Percentiles rank a stretch among this genome's conserved stretches.
Conservation (phyloP, 2,329 filamentous ascomycete species). For the Cladosporium oxysporum region DNA sequence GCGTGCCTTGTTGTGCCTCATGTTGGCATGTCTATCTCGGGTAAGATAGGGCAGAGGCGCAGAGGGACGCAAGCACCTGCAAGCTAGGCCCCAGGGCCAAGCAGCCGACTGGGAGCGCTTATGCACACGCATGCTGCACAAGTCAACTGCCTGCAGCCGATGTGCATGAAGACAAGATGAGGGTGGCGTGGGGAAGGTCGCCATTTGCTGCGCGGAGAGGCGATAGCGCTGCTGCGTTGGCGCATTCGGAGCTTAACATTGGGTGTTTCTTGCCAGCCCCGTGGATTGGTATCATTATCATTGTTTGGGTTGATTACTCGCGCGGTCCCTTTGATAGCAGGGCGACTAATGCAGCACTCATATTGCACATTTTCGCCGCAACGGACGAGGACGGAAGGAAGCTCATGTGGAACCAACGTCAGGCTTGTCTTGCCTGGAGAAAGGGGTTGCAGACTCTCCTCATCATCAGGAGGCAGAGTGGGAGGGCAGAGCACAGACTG, state of each 20-base stretch:
- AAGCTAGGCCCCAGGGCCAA: slow-evolving; percentile 6
- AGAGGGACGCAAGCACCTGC: not conserved
- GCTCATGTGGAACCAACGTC: slow-evolving; percentile 3
- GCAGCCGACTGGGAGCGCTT: slow-evolving; percentile 12
- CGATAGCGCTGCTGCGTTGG: slow-evolving; percentile 14
- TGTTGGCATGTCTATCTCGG: not conserved
- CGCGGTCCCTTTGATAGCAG: not conserved
- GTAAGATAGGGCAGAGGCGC: slow-evolving; percentile 13
- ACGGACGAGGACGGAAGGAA: slow-evolving; percentile 5
- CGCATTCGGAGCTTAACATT: not conserved
- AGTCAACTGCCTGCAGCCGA: slow-evolving; percentile 15
- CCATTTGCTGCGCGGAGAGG: slow-evolving; percentile 12
- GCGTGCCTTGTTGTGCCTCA: slow-evolving; percentile 4
- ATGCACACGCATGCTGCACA: slow-evolving; percentile 12
- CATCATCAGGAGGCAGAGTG: slow-evolving; percentile 4
- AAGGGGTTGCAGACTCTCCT: slow-evolving; percentile 17
- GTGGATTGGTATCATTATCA: not conserved
- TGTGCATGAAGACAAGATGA: slow-evolving; percentile 14
- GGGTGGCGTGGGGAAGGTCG: slow-evolving; percentile 19
- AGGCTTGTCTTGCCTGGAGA: slow-evolving; percentile 10
- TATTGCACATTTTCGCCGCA: slow-evolving; percentile 2
- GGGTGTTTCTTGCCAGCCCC: slow-evolving; percentile 9
- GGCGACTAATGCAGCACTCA: not conserved
- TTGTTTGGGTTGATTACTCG: not conserved
- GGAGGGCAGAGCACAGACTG: not conserved